These are phyloP conservation scores for Cryptococcus sp. DNA, from an alignment of 1,284 basidiomycete genomes.

Conservation along the genomic window DNA sequence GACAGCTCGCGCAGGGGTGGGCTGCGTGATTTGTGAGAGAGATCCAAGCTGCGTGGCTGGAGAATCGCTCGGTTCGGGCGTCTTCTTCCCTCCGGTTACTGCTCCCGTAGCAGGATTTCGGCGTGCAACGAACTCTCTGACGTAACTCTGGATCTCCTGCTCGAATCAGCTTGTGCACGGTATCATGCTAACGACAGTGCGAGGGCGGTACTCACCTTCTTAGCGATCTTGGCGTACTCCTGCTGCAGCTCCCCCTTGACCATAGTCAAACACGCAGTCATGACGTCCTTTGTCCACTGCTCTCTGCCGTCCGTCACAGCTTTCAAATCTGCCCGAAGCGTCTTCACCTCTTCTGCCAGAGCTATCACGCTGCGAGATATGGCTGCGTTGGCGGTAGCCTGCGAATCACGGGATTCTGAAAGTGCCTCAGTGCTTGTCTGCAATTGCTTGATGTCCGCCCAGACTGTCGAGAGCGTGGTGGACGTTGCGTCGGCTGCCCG, in stretches of 20 bases:
- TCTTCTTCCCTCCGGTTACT: not conserved
- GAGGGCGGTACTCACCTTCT: constrained; percentile 3
- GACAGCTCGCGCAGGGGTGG: not conserved
- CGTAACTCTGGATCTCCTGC: constrained; percentile 1
- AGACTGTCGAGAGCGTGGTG: no score
- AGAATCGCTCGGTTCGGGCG: not conserved
- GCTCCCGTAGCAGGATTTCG: constrained; percentile 1
- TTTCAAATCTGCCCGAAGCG: constrained; percentile 9
- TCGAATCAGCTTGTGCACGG: constrained; percentile 2
- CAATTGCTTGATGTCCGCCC: no score
- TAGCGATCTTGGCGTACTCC: constrained; percentile 15
- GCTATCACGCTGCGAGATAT: not conserved
- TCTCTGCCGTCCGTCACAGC: constrained; percentile 14
- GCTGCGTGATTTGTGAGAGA: no score
- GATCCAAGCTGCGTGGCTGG: not conserved
- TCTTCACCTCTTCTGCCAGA: constrained; percentile 3
- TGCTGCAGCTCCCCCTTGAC: constrained; percentile 13
- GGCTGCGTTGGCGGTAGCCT: no score
- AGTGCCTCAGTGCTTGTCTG: no score
- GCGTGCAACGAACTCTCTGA: constrained; percentile 10
- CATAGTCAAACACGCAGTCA: constrained; percentile 8
- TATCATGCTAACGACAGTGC: not conserved
- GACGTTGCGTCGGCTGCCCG: no score
- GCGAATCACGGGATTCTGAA: no score
- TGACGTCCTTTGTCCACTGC: constrained; percentile 15